phyloP scores from a whole-genome alignment of 192 early-diverging fungal genomes.

The Nowakowskiella sp. region DNA sequence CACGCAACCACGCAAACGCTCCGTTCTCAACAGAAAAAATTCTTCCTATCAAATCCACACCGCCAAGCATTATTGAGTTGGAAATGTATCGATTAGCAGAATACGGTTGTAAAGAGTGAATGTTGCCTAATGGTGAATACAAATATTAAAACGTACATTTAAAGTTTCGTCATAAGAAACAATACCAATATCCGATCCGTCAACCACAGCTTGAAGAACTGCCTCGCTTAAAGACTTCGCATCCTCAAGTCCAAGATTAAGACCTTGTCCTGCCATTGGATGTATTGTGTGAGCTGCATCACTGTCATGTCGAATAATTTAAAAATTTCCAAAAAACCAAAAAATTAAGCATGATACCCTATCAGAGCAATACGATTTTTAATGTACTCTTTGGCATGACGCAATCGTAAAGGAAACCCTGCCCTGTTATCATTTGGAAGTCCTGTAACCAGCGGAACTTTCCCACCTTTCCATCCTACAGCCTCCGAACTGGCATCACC shows the following conservation, averaged over 20 bases:
- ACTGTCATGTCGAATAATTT: slow-evolving; percentile 25
- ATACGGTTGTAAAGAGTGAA: slow-evolving; percentile 70
- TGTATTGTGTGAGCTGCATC: slow-evolving; percentile 96
- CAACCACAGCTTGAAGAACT: slow-evolving; percentile 52
- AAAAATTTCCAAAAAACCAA: background rate
- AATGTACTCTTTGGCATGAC: slow-evolving; percentile 70
- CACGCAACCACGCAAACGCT: slow-evolving; percentile 59
- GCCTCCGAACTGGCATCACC: slow-evolving; percentile 1
- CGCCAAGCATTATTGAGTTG: slow-evolving; percentile 77
- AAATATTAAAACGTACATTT: background rate
- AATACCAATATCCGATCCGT: slow-evolving; percentile 76
- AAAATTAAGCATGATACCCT: too few species aligned
- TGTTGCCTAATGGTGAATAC: slow-evolving; percentile 31
- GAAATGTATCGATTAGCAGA: slow-evolving; percentile 70
- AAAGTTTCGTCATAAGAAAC: background rate
- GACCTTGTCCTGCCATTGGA: slow-evolving; percentile 92
- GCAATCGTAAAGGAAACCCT: slow-evolving; percentile 76
- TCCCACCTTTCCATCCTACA: background rate
- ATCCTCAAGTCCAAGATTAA: slow-evolving; percentile 89
- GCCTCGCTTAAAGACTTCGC: slow-evolving; percentile 59
- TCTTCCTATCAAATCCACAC: slow-evolving; percentile 70
- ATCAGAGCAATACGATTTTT: slow-evolving; percentile 75
- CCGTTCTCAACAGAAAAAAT: slow-evolving; percentile 62
- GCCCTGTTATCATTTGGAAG: slow-evolving; percentile 62
- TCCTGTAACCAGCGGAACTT: slow-evolving; percentile 56